These are phyloP conservation scores for Dendrocalamus latiflorus DNA, from an alignment of 202 grass and related monocot species.

Conservation along the genomic window DNA sequence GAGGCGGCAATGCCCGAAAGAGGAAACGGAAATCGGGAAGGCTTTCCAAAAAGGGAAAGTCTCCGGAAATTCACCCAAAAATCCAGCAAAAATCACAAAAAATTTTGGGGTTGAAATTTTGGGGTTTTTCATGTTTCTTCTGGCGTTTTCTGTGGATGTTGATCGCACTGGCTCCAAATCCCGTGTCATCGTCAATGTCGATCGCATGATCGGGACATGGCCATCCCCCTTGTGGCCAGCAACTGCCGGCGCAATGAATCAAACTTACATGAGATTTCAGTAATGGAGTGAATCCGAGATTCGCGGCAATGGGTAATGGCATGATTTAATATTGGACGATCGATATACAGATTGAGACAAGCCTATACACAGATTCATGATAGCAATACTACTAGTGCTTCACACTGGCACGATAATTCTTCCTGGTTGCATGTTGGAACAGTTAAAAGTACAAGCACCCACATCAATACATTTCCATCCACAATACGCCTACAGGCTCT, in stretches of 20 bases:
- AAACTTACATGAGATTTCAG: not conserved
- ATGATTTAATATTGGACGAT: not conserved
- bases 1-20: too few species aligned
- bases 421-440: slow-evolving; percentile 4
- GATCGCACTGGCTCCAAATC: not conserved
- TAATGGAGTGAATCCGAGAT: not conserved
- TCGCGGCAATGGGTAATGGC: not conserved
- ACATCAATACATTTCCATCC: not conserved
- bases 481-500: not conserved
- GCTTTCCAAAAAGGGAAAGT: too few species aligned
- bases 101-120: too few species aligned
- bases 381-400: not conserved
- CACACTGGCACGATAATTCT: slow-evolving; percentile 1
- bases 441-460: not conserved
- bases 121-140: too few species aligned
- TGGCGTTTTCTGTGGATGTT: not conserved
- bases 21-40: too few species aligned
- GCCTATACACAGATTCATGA: not conserved
- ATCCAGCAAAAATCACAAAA: too few species aligned
- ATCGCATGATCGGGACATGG: not conserved
- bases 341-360: not conserved
- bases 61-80: too few species aligned
- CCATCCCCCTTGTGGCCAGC: too few species aligned
- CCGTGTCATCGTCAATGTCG: not conserved
- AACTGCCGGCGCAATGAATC: too few species aligned